Conservation (phyloP, 2,329 filamentous ascomycete genomes). For the Raffaelea deltoideospora region DNA sequence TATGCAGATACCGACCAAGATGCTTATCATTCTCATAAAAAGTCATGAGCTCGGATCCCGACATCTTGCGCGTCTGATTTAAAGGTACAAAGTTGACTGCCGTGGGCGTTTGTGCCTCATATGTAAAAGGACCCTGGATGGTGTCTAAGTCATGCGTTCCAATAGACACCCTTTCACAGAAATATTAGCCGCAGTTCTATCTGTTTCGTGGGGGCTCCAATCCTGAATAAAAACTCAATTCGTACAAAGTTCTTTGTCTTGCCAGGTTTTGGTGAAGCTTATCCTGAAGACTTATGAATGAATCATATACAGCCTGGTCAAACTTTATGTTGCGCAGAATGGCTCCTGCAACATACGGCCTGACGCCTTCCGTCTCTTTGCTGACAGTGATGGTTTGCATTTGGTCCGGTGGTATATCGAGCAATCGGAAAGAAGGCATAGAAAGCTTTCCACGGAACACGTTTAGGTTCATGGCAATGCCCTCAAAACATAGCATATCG, state of each 20-base stretch:
- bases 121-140: slow-evolving; percentile 86
- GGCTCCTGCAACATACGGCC: slow-evolving; percentile 78
- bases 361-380: slow-evolving; percentile 59
- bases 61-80: slow-evolving; percentile 84
- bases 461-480: slow-evolving; percentile 88
- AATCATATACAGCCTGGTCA: slow-evolving; percentile 81
- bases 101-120: slow-evolving; percentile 82
- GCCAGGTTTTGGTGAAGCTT: slow-evolving; percentile 96
- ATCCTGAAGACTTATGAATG: slow-evolving; percentile 95
- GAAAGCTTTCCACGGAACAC: slow-evolving; percentile 70
- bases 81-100: slow-evolving; percentile 83
- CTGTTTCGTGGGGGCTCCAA: too few species aligned
- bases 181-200: too few species aligned
- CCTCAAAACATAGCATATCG: slow-evolving; percentile 94
- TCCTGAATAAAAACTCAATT: too few species aligned
- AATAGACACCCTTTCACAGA: slow-evolving; percentile 73
- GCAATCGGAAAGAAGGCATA: slow-evolving; percentile 66
- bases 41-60: slow-evolving; percentile 74
- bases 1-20: slow-evolving; percentile 66
- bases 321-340: slow-evolving; percentile 86
- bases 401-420: slow-evolving; percentile 56
- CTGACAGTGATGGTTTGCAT: slow-evolving; percentile 69
- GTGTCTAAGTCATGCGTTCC: slow-evolving; percentile 95
- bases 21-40: slow-evolving; percentile 95
- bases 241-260: slow-evolving; percentile 62